A percentile compares a stretch with the other conserved stretches of the same genome.
phyloP scores from a whole-genome alignment of 2,329 filamentous ascomycete species.

The Stromatinia cepivora region DNA sequence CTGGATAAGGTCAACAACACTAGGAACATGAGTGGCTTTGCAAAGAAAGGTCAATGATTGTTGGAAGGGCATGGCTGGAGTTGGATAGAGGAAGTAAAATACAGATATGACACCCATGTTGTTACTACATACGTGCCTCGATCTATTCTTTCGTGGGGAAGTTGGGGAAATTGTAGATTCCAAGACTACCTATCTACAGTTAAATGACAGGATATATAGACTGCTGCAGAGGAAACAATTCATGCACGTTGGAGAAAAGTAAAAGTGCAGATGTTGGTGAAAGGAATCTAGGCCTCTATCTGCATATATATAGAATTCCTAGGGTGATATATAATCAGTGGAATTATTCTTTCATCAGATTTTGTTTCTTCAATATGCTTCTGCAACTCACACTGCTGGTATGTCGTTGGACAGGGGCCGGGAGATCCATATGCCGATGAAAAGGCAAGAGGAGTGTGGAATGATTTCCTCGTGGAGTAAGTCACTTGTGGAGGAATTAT shows the following conservation, averaged over 20 bases:
- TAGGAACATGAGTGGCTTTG: not conserved
- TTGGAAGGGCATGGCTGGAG: not conserved
- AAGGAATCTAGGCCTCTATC: not conserved
- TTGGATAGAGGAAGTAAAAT: not conserved
- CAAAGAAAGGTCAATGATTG: conserved; percentile 18
- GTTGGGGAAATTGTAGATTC: not conserved
- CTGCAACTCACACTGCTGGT: not conserved
- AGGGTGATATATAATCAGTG: not conserved
- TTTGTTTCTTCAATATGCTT: not conserved
- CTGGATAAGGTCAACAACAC: conserved; percentile 36
- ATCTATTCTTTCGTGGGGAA: not conserved
- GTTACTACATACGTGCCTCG: not conserved
- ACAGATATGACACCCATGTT: not conserved
- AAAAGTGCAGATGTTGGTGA: not conserved
- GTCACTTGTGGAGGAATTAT: not conserved
- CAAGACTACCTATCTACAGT: not conserved
- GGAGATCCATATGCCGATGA: conserved; percentile 1
- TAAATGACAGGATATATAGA: not conserved
- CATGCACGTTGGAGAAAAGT: conserved; percentile 3
- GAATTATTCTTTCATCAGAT: not conserved
- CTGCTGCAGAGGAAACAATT: not conserved
- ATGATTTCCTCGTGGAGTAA: too few relatives aligned
- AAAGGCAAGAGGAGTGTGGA: not conserved
- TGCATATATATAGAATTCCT: not conserved
- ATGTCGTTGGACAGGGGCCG: not conserved